Percentiles rank a stretch among this genome's conserved stretches.
Evolutionary conservation across 2,329 filamentous ascomycete species (phyloP).

Genomic region (Furcasterigmium furcatum): DNA sequence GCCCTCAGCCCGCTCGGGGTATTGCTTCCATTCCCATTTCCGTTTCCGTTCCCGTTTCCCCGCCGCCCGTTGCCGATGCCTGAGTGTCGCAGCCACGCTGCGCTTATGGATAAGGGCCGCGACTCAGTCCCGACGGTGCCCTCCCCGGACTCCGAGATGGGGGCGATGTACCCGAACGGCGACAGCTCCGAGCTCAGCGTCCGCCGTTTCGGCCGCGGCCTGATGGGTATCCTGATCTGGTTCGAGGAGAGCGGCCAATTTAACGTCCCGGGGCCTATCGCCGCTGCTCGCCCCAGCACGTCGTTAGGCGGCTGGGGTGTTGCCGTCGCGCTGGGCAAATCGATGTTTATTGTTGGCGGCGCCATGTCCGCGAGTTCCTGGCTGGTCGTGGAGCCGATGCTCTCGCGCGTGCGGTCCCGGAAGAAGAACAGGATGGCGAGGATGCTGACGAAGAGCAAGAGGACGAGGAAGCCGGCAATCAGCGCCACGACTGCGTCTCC

Average conservation of each 20-base stretch:
- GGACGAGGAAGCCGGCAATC: conserved; percentile 17
- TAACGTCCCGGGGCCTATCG: background rate
- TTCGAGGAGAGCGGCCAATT: conserved; percentile 3
- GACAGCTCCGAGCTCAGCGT: conserved; percentile 9
- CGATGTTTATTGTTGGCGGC: background rate
- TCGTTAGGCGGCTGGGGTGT: conserved; percentile 1
- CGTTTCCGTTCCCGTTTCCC: too few species aligned
- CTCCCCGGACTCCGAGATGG: conserved; percentile 20
- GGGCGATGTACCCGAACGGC: conserved; percentile 12
- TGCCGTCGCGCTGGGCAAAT: background rate
- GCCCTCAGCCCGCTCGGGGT: background rate
- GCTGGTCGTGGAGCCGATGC: conserved; percentile 5
- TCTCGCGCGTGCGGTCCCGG: conserved; percentile 12
- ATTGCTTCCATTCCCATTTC: too few species aligned
- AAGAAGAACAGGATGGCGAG: conserved; percentile 14
- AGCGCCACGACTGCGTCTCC: conserved; percentile 24
- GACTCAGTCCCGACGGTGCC: conserved; percentile 8
- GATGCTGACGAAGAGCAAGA: conserved; percentile 16
- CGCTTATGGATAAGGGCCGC: background rate
- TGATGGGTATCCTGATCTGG: conserved; percentile 26
- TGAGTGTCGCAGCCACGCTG: background rate
- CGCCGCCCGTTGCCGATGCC: background rate
- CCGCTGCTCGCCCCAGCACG: background rate
- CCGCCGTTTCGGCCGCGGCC: conserved; percentile 14
- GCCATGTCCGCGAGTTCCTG: conserved; percentile 13